phyloP scores from a whole-genome alignment of 768 basidiomycete genomes.

The Lentinula raphanica region DNA sequence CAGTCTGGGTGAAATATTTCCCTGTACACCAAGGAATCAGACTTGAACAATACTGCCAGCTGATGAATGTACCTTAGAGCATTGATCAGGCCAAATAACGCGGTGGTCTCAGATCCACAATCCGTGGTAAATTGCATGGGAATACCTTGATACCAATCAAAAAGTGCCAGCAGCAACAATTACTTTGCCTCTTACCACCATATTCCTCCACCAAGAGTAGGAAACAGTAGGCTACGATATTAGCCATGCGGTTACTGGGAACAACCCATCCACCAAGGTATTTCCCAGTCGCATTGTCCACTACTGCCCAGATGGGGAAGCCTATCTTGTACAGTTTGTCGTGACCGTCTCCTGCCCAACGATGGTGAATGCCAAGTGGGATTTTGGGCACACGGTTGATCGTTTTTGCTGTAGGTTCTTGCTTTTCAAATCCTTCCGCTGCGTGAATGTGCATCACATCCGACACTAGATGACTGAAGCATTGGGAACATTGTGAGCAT shows the following conservation, averaged over 20 bases:
- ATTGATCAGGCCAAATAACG: conserved; percentile 23
- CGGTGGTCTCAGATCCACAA: conserved; percentile 24
- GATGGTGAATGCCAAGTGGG: conserved; percentile 22
- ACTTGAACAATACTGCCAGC: neutral
- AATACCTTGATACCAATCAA: conserved; percentile 19
- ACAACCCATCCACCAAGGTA: conserved; percentile 27
- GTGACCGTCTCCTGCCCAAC: conserved; percentile 30
- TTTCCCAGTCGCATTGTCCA: conserved; percentile 20
- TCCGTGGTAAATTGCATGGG: conserved; percentile 28
- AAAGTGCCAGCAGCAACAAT: neutral
- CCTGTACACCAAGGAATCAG: conserved; percentile 9
- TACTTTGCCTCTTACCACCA: conserved; percentile 11
- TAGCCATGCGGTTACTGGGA: conserved; percentile 23
- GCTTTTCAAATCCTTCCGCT: conserved; percentile 16
- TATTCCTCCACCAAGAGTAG: conserved; percentile 17
- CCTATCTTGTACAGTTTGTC: conserved; percentile 27
- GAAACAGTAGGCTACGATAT: conserved; percentile 23
- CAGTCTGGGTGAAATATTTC: conserved; percentile 16
- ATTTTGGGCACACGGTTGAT: conserved; percentile 11
- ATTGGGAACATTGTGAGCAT: neutral
- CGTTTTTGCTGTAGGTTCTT: conserved; percentile 23
- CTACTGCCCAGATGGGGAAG: conserved; percentile 24
- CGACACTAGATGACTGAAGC: too few species aligned
- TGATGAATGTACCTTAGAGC: conserved; percentile 25
- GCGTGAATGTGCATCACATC: conserved; percentile 5